phyloP scores from a whole-genome alignment of 78 protist genomes.

The Chrysochromulina tobinii region DNA sequence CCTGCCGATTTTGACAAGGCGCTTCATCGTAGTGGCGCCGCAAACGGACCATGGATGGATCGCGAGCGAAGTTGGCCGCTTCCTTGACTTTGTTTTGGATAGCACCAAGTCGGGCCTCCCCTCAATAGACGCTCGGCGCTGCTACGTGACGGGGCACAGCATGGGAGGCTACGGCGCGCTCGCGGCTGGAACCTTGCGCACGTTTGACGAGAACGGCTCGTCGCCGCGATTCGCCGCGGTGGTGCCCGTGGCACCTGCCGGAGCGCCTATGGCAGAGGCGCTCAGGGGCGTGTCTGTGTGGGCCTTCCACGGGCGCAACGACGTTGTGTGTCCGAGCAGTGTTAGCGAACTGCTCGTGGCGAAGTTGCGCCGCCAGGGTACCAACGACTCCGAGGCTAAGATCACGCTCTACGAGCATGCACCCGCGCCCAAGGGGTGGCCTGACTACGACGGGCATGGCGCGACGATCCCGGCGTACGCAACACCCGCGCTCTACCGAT shows the following conservation, averaged over 20 bases:
- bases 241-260: neutral
- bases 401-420: neutral
- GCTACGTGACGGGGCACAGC: neutral
- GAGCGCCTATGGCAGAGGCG: neutral
- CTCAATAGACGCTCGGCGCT: neutral
- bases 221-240: neutral
- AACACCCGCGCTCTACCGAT: neutral
- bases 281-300: neutral
- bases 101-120: neutral
- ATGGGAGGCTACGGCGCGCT: neutral
- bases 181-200: neutral
- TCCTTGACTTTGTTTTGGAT: neutral
- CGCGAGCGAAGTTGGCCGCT: neutral
- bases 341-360: neutral
- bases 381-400: neutral
- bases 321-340: neutral
- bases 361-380: neutral
- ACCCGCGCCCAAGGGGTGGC: slow-evolving; percentile 3
- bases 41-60: neutral
- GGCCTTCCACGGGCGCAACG: neutral
- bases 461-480: neutral
- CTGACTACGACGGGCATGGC: neutral
- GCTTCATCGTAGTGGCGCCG: neutral
- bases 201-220: too few relatives aligned
- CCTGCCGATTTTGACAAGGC: neutral